Conservation (phyloP, 371 early-diverging fungal species). For the Dichotomocladium elegans region DNA sequence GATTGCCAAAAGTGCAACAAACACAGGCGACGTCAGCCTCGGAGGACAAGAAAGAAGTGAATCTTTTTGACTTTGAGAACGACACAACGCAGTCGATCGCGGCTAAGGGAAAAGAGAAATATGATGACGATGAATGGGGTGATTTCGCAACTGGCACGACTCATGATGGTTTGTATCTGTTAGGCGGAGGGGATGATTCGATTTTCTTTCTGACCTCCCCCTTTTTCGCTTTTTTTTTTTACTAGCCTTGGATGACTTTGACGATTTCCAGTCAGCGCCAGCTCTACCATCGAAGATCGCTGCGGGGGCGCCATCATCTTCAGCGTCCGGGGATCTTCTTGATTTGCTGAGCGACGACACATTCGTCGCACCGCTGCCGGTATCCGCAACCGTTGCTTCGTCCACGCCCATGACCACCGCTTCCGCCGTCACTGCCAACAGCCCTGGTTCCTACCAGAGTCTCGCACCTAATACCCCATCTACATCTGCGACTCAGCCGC, state of each 20-base stretch:
- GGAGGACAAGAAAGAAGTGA: constrained; percentile 50
- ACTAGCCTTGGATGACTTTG: constrained; percentile 46
- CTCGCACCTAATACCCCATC: background rate
- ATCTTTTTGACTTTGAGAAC: constrained; percentile 61
- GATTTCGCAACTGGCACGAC: constrained; percentile 26
- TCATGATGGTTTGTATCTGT: constrained; percentile 9
- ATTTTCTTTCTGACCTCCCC: too few species aligned
- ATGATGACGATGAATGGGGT: constrained; percentile 63
- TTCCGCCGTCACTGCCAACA: constrained; percentile 1
- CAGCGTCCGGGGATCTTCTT: constrained; percentile 29
- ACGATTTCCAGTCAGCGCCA: constrained; percentile 60
- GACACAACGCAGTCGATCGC: constrained; percentile 13
- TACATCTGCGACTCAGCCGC: background rate
- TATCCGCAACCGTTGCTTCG: too few species aligned
- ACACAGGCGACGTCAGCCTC: too few species aligned
- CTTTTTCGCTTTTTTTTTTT: background rate
- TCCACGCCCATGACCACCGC: constrained; percentile 5
- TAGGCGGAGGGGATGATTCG: background rate
- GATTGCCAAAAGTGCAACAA: too few species aligned
- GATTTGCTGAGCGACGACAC: constrained; percentile 38
- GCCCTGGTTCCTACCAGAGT: constrained; percentile 7
- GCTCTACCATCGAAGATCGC: constrained; percentile 10
- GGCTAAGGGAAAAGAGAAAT: too few species aligned
- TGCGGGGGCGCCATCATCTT: constrained; percentile 5
- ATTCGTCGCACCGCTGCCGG: constrained; percentile 13